Base-by-base conservation (phyloP, 768 basidiomycete genomes). In the Lentinula edodes region DNA sequence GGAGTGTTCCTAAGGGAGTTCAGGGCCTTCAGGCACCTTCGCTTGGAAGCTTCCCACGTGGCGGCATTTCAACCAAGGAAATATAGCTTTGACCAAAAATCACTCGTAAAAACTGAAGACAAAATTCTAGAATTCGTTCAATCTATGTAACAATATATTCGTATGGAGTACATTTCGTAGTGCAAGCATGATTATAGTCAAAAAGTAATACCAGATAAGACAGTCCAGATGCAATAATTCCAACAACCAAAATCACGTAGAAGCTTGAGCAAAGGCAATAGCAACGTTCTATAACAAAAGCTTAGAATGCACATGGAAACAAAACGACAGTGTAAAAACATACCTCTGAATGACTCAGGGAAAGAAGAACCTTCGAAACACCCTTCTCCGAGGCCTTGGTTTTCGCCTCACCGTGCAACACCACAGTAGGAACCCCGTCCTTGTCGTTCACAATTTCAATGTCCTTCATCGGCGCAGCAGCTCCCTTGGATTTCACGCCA, bases 401-500 rank as follows among this genome's bases (percentile, higher is more conserved):
- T 72, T 88, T 80, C 35, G 93, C 95, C 50, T 94, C 90, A 6
- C 91, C 92, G 66, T 90, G 86, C 20, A 95, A 81, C 58, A 67
- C 76, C 42, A 96, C 91, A 9, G 78, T 81, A 1, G 96, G 96
- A 20, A 80, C 90, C 28, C 95, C 95, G 46, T 79, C 78, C 13
- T 74, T 67, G 69, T 88, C 83, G 51, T 90, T 87, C 62, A 96
- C 78, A 67, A 98, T 95, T 74, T 98, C 97, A 62, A 99, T 98
- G 65, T 98, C 95, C 75, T 91, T 91, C 89, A 98, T 89, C n/a
- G 89, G 80, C 16, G 97, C 95, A 6, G 85, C 91, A 10, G 95
- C 96, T 42, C 97, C 97, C 74, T 93, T 90, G 3, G 92, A 94
- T 18, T 87, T 76, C 48, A 94, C 89, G 20, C 93, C 91, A 1